Conservation (phyloP, 371 early-diverging fungal species). For the Mucor irregularis region DNA sequence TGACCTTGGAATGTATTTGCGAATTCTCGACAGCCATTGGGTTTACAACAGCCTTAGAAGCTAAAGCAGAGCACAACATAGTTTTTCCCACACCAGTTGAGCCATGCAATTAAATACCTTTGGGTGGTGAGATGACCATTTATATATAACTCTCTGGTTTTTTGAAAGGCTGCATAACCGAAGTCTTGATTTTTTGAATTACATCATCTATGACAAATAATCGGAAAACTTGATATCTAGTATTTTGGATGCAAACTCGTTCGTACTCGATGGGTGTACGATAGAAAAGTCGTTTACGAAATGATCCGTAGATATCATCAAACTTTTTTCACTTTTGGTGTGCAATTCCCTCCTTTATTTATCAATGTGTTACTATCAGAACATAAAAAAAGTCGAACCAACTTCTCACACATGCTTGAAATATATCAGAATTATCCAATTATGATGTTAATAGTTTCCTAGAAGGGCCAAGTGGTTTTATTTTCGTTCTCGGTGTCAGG, state of each 20-base stretch:
- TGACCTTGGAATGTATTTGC: conserved; percentile 77
- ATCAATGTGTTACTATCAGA: background rate
- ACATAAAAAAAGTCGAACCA: too few relatives aligned
- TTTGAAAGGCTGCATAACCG: conserved; percentile 78
- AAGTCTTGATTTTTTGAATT: conserved; percentile 61
- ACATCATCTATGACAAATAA: conserved; percentile 69
- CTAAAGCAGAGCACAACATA: conserved; percentile 93
- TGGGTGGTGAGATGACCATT: conserved; percentile 92
- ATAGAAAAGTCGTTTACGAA: conserved; percentile 48
- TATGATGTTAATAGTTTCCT: conserved; percentile 54
- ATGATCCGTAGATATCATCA: conserved; percentile 22
- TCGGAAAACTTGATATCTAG: conserved; percentile 63
- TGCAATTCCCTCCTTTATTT: conserved; percentile 63
- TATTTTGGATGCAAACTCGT: conserved; percentile 58
- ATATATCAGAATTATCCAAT: conserved; percentile 73
- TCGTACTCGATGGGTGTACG: conserved; percentile 62
- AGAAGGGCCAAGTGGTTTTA: too few relatives aligned
- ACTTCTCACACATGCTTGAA: conserved; percentile 69
- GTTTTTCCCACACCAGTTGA: conserved; percentile 99
- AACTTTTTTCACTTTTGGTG: conserved; percentile 41
- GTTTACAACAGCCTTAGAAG: conserved; percentile 78
- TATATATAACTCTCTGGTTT: conserved; percentile 83
- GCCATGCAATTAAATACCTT: conserved; percentile 97
- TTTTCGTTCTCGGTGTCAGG: conserved; percentile 74
- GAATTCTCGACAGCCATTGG: conserved; percentile 77